Evolutionary conservation across 306 rosid genomes (phyloP), one percentile per base, ranked within the genome.

Genomic region (Prunus fruticosa): DNA sequence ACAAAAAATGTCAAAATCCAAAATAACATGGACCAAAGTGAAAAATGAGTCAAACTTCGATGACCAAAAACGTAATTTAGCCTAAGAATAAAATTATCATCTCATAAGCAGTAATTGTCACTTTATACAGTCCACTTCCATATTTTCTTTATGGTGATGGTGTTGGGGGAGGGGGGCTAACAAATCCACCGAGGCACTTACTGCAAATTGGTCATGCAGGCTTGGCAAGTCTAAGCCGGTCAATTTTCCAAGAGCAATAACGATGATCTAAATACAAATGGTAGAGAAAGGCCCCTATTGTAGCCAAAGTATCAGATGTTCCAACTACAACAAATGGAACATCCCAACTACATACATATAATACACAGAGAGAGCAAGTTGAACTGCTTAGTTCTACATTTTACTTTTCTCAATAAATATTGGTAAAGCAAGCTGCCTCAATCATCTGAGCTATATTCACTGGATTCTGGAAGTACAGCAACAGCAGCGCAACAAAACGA

Each of bases 391-490:
- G 52, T 78, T 76, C 27, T 52, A 70, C 54, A 60, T 11, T 19
- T 4, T 60, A 23, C 67, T 60, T 70, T 52, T 28, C 68, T 34
- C 64, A 52, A 20, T 25, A 45, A 57, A 20, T 2, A 32, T 13
- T 18, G 1, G 71, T 11, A 64, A 45, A 79, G 4, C 22, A 56
- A 2, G 53, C 64, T 45, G 52, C 47, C 68, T 81, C 74, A 81
- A 61, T 90, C 97, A 69, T 95, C 98, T 7, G 98, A 95, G 82
- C 93, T 89, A 73, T 88, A 95, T 62, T 92, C 98, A 64, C 93
- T 88, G 45, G 96, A 92, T 74, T 94, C 98, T 28, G 85, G 88
- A 74, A 88, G 82, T 30, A 82, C 67, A 51, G 97, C 91, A 16
- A 86, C 84, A 27, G 92, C 92, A 68, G 92, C 97, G 43, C 98